Evolutionary conservation across 2,329 filamentous ascomycete genomes (phyloP).

Genomic region (Pezicula neosporulosa): DNA sequence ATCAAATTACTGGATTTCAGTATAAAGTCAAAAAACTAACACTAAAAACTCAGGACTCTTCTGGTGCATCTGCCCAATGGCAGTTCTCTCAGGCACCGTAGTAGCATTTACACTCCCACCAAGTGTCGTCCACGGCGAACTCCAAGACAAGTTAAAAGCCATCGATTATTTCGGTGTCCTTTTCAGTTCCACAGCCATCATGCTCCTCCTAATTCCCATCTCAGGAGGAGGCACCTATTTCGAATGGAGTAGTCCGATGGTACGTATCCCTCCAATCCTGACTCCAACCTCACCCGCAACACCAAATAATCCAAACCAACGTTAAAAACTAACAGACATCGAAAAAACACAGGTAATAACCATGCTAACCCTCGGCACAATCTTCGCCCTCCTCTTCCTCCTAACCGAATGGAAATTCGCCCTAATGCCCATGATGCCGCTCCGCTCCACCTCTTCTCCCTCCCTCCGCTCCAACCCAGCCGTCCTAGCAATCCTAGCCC

Average conservation of each 20-base stretch:
- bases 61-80: conserved; percentile 49
- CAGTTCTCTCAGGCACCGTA: conserved; percentile 40
- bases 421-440: conserved; percentile 53
- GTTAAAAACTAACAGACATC: too few relatives aligned
- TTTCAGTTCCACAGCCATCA: conserved; percentile 50
- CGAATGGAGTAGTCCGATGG: conserved; percentile 51
- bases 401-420: conserved; percentile 54
- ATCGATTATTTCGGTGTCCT: conserved; percentile 59
- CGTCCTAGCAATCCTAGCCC: conserved; percentile 50
- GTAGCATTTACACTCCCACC: conserved; percentile 48
- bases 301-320: too few relatives aligned
- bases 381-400: conserved; percentile 45
- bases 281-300: too few relatives aligned
- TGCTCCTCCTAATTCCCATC: conserved; percentile 60
- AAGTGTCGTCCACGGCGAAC: conserved; percentile 42
- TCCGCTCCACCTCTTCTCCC: conserved; percentile 50
- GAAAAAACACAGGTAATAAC: conserved; percentile 38
- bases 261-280: too few relatives aligned
- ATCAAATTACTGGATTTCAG: too few relatives aligned
- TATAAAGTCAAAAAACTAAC: too few relatives aligned
- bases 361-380: conserved; percentile 49
- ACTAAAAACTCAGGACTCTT: conserved; percentile 27
- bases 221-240: conserved; percentile 58
- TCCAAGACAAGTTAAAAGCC: conserved; percentile 45
- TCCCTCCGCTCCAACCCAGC: conserved; percentile 36